Evolutionary conservation across 257 asterid species (phyloP), one percentile per base, ranked within the genome.

Genomic region (Fraxinus cuspidata): DNA sequence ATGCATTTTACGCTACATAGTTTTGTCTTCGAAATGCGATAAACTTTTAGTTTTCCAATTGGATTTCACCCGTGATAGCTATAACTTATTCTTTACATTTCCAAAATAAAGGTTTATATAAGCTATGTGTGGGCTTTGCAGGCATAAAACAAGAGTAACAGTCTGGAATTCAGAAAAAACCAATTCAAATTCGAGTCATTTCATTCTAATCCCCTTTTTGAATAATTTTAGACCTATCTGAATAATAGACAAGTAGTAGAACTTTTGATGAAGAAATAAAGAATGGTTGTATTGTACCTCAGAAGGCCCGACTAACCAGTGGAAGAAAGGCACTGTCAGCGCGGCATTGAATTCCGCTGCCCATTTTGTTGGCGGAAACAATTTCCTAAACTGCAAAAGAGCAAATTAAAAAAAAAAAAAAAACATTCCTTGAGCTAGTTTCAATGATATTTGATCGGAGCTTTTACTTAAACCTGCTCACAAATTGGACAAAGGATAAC

Each of bases 281-380:
- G 34, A 25, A 63, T 9, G 35, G 18, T 25, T 63, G 69, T 10
- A 23, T 37, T 71, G 35, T 87, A 94, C 98, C 98, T 95, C 90
- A 60, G 97, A 95, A 34, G 99, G 99, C 16, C 97, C 99, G 72
- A 95, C 99, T 58, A 93, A 78, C 98, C 99, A 95, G 84, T 91
- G 91, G 90, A 95, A 95, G 88, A 90, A 91, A 37, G 98, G 98
- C 7, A 91, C 98, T 13, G 99, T 93, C 42, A 95, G 75, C 19
- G 94, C 87, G 0, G 99, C 99, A 70, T 95, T 95, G 83, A 95
- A 93, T 75, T 95, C 98, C 3, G 89, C 93, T 0, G 99, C 96
- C 98, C 97, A 93, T 37, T 81, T 89, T 6, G 99, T 93, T 13
- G 99, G 99, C 3, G 99, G 99, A 74, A 95, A 93, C 69, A 95